Base-by-base conservation (phyloP, 2,329 filamentous ascomycete species). In the Aspergillus ochraceoroseus region DNA sequence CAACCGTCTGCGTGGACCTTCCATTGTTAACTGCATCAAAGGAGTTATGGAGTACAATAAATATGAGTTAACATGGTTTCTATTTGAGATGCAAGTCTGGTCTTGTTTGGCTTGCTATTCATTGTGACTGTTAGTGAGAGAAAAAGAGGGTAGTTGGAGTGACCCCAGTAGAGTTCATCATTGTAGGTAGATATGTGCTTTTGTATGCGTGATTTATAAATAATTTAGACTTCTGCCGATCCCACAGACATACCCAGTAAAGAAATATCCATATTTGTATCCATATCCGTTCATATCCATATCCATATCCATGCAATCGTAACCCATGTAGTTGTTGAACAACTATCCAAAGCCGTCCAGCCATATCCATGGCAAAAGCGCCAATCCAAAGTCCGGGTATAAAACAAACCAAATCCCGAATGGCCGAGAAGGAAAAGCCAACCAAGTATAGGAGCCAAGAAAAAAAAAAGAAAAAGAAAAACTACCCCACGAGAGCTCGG, bases 401-500 rank as follows among this genome's bases (percentile, higher is more conserved):
- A 38, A 35, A n/a, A 31, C 15, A 47, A 43, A 17, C n/a, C 11
- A 23, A 22, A 12, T 19, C 14, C 25, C 27, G 22, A 38, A 30
- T 25, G 28, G 25, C n/a, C 25, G 4, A 23, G 23, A 32, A 43
- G 41, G 27, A 39, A 35, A 29, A 32, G 25, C 32, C 44, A 35
- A 45, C 22, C 15, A 33, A 39, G 15, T 27, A 29, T 17, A 15
- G 20, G 20, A 32, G 9, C 18, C 31, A 30, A 32, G 28, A 32
- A 40, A 17, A 32, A 33, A 38, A 22, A 4, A 12, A 32, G 38
- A 27, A 18, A 4, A 36, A 22, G 17, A 26, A 22, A 31, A 22
- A n/a, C 18, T 31, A 52, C 28, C 66, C 66, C 37, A 82, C 62
- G 59, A 82, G 57, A 3, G 70, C 70, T 51, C 72, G 72, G 6